Percentiles rank a stretch among this genome's conserved stretches.
Evolutionary conservation across 805 yeast species (phyloP).

Genomic region (Teunomyces tritomae): DNA sequence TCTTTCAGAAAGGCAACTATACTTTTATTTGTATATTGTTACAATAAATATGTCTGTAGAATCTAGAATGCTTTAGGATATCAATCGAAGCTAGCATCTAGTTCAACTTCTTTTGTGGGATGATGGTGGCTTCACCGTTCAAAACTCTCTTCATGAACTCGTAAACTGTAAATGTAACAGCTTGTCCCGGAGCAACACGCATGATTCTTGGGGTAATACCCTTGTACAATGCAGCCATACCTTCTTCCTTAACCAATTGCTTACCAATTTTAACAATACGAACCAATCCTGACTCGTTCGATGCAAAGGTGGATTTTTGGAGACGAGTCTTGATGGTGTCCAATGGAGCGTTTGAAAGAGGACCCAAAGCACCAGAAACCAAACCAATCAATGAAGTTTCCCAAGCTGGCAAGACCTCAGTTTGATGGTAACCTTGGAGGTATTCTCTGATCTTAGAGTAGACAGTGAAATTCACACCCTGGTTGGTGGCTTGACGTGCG

Average conservation of each 20-base stretch:
- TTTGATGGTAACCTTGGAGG: conserved; percentile 59
- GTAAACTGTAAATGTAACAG: conserved; percentile 95
- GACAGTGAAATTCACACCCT: conserved; percentile 96
- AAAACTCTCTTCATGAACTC: conserved; percentile 77
- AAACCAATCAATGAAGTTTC: conserved; percentile 91
- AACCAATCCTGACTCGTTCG: conserved; percentile 67
- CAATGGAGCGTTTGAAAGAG: conserved; percentile 94
- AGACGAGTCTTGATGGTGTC: conserved; percentile 96
- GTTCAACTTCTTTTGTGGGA: conserved; percentile 17
- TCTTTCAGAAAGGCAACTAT: neutral
- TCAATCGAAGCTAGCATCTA: conserved; percentile 5
- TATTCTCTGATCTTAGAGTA: conserved; percentile 79
- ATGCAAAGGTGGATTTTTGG: conserved; percentile 79
- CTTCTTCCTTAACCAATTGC: conserved; percentile 85
- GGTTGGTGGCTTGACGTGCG: conserved; percentile 96
- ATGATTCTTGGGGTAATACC: conserved; percentile 98
- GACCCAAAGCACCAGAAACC: conserved; percentile 95
- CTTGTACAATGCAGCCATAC: conserved; percentile 68
- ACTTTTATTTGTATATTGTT: neutral
- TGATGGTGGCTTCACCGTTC: conserved; percentile 25
- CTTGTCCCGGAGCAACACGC: conserved; percentile 99
- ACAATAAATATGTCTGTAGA: neutral
- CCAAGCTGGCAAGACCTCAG: conserved; percentile 77
- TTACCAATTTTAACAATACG: conserved; percentile 79
- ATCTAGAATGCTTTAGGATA: neutral